phyloP scores from a whole-genome alignment of 345 rosid genomes.

The Populus pruinosa region DNA sequence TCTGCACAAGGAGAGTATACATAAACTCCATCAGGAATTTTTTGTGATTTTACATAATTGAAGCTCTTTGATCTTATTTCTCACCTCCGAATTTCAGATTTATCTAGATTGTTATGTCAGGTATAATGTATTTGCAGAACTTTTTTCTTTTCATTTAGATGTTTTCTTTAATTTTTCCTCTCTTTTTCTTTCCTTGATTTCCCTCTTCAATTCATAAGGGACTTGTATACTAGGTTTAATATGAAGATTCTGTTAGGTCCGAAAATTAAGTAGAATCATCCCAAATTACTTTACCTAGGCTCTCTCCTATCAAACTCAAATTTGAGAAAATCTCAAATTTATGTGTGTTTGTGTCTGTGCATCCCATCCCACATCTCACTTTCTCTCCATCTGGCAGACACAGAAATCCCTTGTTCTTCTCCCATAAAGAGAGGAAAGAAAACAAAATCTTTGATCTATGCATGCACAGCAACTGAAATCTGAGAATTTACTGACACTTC shows the following conservation, averaged over 20 bases:
- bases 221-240: neutral
- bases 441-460: neutral
- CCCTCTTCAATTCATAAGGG: neutral
- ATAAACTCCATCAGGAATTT: constrained; percentile 10
- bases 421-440: neutral
- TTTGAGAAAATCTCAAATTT: neutral
- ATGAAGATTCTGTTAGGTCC: neutral
- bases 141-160: neutral
- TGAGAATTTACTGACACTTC: constrained; percentile 16
- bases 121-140: neutral
- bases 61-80: no score
- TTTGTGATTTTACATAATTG: constrained; percentile 22
- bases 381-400: neutral
- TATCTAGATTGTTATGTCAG: neutral
- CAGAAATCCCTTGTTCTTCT: neutral
- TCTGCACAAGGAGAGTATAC: constrained; percentile 2
- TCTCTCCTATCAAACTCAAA: neutral
- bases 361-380: neutral
- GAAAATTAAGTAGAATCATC: neutral
- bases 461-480: constrained; percentile 14
- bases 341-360: neutral
- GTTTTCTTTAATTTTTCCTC: neutral
- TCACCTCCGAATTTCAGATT: neutral
- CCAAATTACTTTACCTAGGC: neutral
- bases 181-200: neutral